Conservation (phyloP, 2,329 filamentous ascomycete genomes). For the Penicillium sp. region DNA sequence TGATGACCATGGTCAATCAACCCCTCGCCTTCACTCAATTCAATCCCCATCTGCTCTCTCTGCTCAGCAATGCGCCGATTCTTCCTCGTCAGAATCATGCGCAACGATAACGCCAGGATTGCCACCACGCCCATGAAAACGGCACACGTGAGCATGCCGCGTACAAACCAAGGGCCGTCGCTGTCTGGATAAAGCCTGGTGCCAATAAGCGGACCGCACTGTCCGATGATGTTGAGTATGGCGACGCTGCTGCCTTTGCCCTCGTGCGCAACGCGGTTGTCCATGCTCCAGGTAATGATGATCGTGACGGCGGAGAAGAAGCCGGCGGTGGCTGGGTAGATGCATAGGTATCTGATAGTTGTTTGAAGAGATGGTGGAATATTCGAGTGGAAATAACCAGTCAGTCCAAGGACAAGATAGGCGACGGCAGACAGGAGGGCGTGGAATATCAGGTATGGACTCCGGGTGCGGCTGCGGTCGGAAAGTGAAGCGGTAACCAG, state of each 20-base stretch:
- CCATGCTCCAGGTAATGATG: slow-evolving; percentile 83
- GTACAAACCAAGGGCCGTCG: slow-evolving; percentile 60
- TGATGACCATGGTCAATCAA: slow-evolving; percentile 8
- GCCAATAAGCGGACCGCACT: slow-evolving; percentile 71
- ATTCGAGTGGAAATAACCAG: slow-evolving; percentile 41
- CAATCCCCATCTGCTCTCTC: slow-evolving; percentile 16
- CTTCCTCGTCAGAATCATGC: slow-evolving; percentile 49
- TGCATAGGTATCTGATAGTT: slow-evolving; percentile 61
- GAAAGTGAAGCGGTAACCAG: slow-evolving; percentile 69
- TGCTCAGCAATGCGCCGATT: slow-evolving; percentile 45
- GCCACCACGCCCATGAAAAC: slow-evolving; percentile 61
- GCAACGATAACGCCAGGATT: slow-evolving; percentile 51
- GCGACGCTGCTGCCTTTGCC: slow-evolving; percentile 73
- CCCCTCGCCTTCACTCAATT: slow-evolving; percentile 16
- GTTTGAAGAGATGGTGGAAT: slow-evolving; percentile 31
- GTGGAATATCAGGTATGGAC: slow-evolving; percentile 64
- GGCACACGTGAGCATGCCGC: slow-evolving; percentile 61
- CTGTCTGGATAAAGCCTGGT: slow-evolving; percentile 59
- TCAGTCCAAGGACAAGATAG: slow-evolving; percentile 57
- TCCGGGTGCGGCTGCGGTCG: slow-evolving; percentile 62
- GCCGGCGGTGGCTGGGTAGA: slow-evolving; percentile 74
- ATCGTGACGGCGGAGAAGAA: slow-evolving; percentile 83
- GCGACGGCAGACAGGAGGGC: slow-evolving; percentile 65
- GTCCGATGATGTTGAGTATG: slow-evolving; percentile 75
- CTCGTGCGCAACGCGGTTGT: slow-evolving; percentile 70